phyloP scores from a whole-genome alignment of 345 rosid species.

The Lagerstroemia speciosa region DNA sequence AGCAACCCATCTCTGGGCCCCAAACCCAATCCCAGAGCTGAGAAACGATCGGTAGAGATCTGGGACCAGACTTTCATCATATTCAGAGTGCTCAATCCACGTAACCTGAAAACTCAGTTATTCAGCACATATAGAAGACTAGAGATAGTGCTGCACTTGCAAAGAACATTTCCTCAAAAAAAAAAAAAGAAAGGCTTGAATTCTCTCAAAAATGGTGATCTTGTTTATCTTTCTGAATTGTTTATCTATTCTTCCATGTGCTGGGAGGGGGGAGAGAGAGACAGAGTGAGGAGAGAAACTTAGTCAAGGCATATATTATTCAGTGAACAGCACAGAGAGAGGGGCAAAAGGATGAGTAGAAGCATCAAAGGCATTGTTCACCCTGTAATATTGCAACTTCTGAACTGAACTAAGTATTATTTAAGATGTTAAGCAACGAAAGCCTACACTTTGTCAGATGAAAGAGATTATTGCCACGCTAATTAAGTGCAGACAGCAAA shows the following conservation, averaged over 20 bases:
- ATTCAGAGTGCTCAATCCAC: constrained; percentile 61
- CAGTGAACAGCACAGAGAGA: constrained; percentile 6
- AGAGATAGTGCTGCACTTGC: too few relatives aligned
- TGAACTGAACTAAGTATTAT: background rate
- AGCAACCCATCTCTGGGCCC: constrained; percentile 56
- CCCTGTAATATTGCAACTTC: constrained; percentile 12
- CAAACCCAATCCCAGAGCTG: constrained; percentile 41
- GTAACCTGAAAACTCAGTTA: constrained; percentile 34
- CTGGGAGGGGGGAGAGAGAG: background rate
- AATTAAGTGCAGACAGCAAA: background rate
- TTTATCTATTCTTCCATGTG: background rate
- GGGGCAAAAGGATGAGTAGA: constrained; percentile 33
- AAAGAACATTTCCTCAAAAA: background rate
- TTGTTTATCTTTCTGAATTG: background rate
- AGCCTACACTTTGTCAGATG: background rate
- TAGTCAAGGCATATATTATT: constrained; percentile 13
- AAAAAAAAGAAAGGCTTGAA: background rate
- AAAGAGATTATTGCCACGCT: too few relatives aligned
- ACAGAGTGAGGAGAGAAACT: background rate
- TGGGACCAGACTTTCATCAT: constrained; percentile 38
- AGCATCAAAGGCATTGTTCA: constrained; percentile 29
- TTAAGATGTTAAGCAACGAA: background rate
- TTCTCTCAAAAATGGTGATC: background rate
- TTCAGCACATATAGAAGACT: background rate
- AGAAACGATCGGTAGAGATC: constrained; percentile 32